Conservation (phyloP, 2,329 filamentous ascomycete species). For the Sclerotinia nivalis region DNA sequence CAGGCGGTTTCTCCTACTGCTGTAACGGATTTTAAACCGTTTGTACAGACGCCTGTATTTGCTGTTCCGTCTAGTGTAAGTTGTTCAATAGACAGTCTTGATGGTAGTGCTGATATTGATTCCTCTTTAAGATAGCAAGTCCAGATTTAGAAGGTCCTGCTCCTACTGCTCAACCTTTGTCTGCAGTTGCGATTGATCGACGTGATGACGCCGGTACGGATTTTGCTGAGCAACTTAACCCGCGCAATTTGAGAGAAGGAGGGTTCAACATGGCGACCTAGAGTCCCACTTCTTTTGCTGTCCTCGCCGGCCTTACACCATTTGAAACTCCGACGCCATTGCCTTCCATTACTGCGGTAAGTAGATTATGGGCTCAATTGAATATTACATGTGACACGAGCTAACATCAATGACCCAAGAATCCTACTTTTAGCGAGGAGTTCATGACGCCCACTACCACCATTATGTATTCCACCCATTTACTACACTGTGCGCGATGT, state of each 20-base stretch:
- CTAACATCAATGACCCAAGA: background rate
- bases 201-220: accelerated
- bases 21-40: background rate
- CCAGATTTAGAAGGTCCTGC: too few species aligned
- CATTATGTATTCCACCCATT: background rate
- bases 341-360: background rate
- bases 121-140: too few species aligned
- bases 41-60: background rate
- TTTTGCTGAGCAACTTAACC: too few species aligned
- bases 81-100: too few species aligned
- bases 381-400: background rate
- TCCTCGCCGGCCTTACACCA: background rate
- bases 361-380: background rate
- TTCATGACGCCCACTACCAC: background rate
- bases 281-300: background rate
- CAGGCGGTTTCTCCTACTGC: background rate
- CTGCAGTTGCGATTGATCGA: background rate
- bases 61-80: too few species aligned
- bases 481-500: background rate
- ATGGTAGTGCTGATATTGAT: too few species aligned
- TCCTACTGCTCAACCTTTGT: background rate
- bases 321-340: background rate
- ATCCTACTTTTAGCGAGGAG: accelerated
- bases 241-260: background rate
- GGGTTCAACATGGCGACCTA: background rate